phyloP scores from a whole-genome alignment of 1,284 basidiomycete species.

The Tremellales sp. region DNA sequence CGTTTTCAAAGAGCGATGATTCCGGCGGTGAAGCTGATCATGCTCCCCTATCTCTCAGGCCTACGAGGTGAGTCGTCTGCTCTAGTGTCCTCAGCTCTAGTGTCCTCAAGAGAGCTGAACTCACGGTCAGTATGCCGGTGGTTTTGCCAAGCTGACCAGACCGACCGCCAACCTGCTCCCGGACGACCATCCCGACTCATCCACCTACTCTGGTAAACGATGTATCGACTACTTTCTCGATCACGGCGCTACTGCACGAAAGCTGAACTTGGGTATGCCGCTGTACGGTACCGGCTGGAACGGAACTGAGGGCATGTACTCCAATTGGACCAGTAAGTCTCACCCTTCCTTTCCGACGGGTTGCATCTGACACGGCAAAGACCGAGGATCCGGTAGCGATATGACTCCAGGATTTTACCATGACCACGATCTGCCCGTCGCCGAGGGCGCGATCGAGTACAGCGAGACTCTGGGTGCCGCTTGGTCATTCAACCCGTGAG shows the following conservation, averaged over 20 bases:
- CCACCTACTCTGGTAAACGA: slow-evolving; percentile 58
- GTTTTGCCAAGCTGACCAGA: slow-evolving; percentile 52
- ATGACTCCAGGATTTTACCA: slow-evolving; percentile 40
- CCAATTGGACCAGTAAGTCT: slow-evolving; percentile 50
- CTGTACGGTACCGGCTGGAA: slow-evolving; percentile 77
- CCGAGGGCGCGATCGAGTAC: slow-evolving; percentile 59
- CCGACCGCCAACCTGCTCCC: slow-evolving; percentile 73
- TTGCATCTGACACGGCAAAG: no score
- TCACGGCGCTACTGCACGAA: slow-evolving; percentile 62
- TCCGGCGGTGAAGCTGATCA: neutral
- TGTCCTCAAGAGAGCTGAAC: neutral
- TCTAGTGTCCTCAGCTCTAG: neutral
- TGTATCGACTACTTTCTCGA: slow-evolving; percentile 58
- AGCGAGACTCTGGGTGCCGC: slow-evolving; percentile 66
- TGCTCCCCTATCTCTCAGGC: slow-evolving; percentile 21
- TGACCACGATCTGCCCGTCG: slow-evolving; percentile 64
- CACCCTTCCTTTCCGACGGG: neutral
- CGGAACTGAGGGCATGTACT: slow-evolving; percentile 65
- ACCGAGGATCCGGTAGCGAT: neutral
- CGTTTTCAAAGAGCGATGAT: no score
- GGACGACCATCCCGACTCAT: slow-evolving; percentile 47
- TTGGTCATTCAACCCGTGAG: slow-evolving; percentile 65
- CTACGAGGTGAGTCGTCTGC: slow-evolving; percentile 54
- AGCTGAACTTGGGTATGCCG: slow-evolving; percentile 59
- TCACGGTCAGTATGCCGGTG: slow-evolving; percentile 16